Percentiles rank a stretch among this genome's conserved stretches.
Evolutionary conservation across 345 rosid species (phyloP).

Genomic region (Bruguiera parviflora): DNA sequence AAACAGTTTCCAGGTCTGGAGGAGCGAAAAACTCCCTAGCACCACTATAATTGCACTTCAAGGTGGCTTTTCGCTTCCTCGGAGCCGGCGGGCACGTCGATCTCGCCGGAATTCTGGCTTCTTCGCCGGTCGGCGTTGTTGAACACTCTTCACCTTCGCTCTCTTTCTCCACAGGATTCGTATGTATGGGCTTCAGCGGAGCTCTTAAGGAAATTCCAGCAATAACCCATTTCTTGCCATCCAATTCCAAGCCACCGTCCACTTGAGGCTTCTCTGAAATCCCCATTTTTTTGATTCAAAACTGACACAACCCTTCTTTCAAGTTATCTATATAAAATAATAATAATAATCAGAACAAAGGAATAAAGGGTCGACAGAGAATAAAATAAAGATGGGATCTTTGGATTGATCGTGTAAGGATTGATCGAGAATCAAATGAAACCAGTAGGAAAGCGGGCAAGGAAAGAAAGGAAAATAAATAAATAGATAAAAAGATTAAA

Average conservation of each 20-base stretch:
- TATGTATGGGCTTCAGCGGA: slow-evolving; percentile 55
- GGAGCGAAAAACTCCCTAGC: slow-evolving; percentile 43
- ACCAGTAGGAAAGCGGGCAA: slow-evolving; percentile 33
- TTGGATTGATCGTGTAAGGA: slow-evolving; percentile 6
- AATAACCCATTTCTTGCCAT: slow-evolving; percentile 46
- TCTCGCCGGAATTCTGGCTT: slow-evolving; percentile 31
- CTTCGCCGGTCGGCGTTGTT: slow-evolving; percentile 37
- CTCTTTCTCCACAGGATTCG: slow-evolving; percentile 30
- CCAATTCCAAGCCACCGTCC: slow-evolving; percentile 49
- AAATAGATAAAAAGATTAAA: not conserved
- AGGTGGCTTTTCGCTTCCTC: slow-evolving; percentile 34
- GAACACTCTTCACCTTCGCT: slow-evolving; percentile 34
- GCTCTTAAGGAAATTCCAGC: slow-evolving; percentile 54
- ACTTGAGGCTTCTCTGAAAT: slow-evolving; percentile 48
- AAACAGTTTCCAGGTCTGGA: slow-evolving; percentile 47
- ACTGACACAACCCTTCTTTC: not conserved
- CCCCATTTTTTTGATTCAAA: slow-evolving; percentile 41
- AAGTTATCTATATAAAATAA: not conserved
- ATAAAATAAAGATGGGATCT: slow-evolving; percentile 25
- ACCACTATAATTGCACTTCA: slow-evolving; percentile 23
- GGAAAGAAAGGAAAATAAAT: slow-evolving; percentile 1
- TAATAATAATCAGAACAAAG: slow-evolving; percentile 18
- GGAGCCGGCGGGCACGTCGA: slow-evolving; percentile 44
- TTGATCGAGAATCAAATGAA: slow-evolving; percentile 41
- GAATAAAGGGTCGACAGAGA: slow-evolving; percentile 33